Evolutionary conservation across 2,329 filamentous ascomycete species (phyloP).

Genomic region (Catunica adiposa): DNA sequence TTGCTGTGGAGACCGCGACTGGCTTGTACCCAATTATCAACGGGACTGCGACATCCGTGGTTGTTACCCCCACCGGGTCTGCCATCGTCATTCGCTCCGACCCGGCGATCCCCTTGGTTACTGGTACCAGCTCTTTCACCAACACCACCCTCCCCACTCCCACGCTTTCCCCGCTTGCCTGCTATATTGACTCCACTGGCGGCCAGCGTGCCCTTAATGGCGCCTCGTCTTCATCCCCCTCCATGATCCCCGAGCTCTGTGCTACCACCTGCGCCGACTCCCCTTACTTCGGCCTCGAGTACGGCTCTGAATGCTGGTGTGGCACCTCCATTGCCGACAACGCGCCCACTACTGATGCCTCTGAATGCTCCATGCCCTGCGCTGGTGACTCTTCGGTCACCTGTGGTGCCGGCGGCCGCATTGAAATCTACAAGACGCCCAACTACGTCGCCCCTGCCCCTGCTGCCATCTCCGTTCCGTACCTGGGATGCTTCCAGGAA

Average conservation of each 20-base stretch:
- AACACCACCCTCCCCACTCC: too few species aligned
- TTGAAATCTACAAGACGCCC: slow-evolving; percentile 28
- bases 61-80: too few species aligned
- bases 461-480: slow-evolving; percentile 20
- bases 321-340: slow-evolving; percentile 27
- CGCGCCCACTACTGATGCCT: slow-evolving; percentile 19
- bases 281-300: slow-evolving; percentile 34
- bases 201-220: slow-evolving; percentile 28
- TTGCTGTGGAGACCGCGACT: background rate
- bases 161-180: slow-evolving; percentile 23
- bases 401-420: slow-evolving; percentile 27
- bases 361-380: slow-evolving; percentile 28
- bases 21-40: background rate
- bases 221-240: slow-evolving; percentile 27
- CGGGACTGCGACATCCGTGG: background rate
- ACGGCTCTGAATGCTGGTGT: slow-evolving; percentile 36
- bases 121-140: too few species aligned
- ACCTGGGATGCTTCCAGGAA: slow-evolving; percentile 25
- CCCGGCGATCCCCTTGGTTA: too few species aligned
- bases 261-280: slow-evolving; percentile 29
- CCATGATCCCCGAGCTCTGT: slow-evolving; percentile 34
- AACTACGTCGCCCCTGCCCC: slow-evolving; percentile 21
- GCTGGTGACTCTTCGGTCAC: slow-evolving; percentile 25
- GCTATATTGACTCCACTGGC: slow-evolving; percentile 29
- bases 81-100: too few species aligned